phyloP scores from a whole-genome alignment of 495 filamentous ascomycete genomes.

The Oidiodendron maius region DNA sequence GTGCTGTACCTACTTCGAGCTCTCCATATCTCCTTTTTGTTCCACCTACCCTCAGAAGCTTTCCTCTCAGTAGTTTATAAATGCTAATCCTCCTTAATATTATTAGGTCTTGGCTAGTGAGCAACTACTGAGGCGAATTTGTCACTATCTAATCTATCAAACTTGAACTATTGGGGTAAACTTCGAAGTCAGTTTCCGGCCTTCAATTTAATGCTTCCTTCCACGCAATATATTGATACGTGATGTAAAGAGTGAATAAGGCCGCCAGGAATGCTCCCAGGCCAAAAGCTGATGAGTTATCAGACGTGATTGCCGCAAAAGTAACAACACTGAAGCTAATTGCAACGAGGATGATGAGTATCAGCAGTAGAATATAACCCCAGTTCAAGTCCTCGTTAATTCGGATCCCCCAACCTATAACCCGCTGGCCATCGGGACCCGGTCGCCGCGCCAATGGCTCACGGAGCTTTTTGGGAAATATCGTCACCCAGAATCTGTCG shows the following conservation, averaged over 20 bases:
- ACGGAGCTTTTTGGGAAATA: slow-evolving; percentile 1
- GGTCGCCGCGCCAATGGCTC: background rate
- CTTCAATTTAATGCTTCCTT: too few species aligned
- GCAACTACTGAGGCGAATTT: too few species aligned
- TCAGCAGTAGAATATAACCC: background rate
- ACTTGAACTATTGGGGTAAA: too few species aligned
- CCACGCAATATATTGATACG: slow-evolving; percentile 5
- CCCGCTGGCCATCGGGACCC: background rate
- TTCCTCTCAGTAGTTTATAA: too few species aligned
- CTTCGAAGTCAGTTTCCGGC: too few species aligned
- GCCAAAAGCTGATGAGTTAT: slow-evolving; percentile 2
- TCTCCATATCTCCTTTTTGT: too few species aligned
- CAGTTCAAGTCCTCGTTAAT: slow-evolving; percentile 1
- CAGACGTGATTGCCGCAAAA: slow-evolving; percentile 1
- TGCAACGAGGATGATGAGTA: background rate
- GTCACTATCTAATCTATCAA: too few species aligned
- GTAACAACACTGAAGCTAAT: background rate
- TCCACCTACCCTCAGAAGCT: too few species aligned
- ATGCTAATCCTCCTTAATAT: too few species aligned
- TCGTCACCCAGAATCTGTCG: slow-evolving; percentile 3
- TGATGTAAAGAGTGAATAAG: background rate
- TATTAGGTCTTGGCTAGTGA: too few species aligned
- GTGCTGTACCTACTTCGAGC: too few species aligned
- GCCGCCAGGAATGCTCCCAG: slow-evolving; percentile 1
- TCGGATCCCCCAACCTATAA: slow-evolving; percentile 1